phyloP scores from a whole-genome alignment of 768 basidiomycete genomes.

The Scleroderma citrinum region DNA sequence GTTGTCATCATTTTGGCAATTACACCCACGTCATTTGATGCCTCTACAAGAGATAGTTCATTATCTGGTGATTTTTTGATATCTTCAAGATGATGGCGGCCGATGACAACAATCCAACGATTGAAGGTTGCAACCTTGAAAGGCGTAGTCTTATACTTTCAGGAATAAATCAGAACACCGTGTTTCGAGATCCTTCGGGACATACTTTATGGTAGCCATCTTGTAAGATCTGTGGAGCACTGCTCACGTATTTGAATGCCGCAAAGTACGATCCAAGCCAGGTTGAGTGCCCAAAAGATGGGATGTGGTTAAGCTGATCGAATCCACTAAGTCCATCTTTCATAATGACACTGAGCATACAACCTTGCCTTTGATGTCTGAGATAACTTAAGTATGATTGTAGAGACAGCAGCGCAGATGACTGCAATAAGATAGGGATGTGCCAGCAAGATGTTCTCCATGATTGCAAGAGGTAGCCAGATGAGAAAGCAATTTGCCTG shows the following conservation, averaged over 20 bases:
- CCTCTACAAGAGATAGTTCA: slow-evolving; percentile 29
- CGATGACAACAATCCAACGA: slow-evolving; percentile 38
- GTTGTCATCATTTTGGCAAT: not conserved
- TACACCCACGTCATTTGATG: slow-evolving; percentile 27
- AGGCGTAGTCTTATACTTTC: slow-evolving; percentile 19
- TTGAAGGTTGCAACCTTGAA: slow-evolving; percentile 27
- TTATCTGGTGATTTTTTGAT: slow-evolving; percentile 35
- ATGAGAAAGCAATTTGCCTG: too few species aligned
- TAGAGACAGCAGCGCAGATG: not conserved
- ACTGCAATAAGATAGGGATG: not conserved
- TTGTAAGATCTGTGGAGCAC: slow-evolving; percentile 19
- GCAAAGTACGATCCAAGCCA: slow-evolving; percentile 24
- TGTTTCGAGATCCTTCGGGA: not conserved
- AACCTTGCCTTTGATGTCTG: not conserved
- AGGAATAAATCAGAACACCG: not conserved
- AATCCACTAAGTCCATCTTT: not conserved
- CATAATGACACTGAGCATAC: too few species aligned
- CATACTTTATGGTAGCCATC: slow-evolving; percentile 28
- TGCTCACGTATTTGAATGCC: slow-evolving; percentile 12
- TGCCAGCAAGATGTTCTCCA: not conserved
- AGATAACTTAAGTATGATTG: not conserved
- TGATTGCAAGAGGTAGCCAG: not conserved
- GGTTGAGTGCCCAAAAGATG: slow-evolving; percentile 20
- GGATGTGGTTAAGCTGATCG: slow-evolving; percentile 23
- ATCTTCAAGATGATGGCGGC: slow-evolving; percentile 31